Conservation (phyloP, 2,329 filamentous ascomycete genomes). For the Aspergillus clavatus region DNA sequence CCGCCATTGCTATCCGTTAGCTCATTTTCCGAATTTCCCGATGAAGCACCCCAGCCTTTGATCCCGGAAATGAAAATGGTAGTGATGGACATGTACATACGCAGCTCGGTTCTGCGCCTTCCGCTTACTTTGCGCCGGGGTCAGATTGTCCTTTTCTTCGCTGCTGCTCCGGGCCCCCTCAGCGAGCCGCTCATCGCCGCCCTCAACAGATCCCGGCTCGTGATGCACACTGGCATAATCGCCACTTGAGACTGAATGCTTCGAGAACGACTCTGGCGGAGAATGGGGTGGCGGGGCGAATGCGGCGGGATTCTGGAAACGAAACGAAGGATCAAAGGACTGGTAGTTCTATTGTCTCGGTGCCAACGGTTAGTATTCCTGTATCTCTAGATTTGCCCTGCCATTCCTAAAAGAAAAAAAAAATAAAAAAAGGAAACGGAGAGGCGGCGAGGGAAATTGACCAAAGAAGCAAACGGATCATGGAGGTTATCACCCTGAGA, state of each 20-base stretch:
- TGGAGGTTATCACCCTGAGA: slow-evolving; percentile 44
- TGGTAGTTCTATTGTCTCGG: slow-evolving; percentile 26
- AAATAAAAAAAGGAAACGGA: too few relatives aligned
- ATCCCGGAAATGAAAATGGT: background rate
- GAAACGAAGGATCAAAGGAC: slow-evolving; percentile 37
- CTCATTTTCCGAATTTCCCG: too few relatives aligned
- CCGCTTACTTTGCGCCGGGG: slow-evolving; percentile 55
- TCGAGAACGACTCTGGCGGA: slow-evolving; percentile 33
- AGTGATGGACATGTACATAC: slow-evolving; percentile 53
- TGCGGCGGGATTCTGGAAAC: slow-evolving; percentile 28
- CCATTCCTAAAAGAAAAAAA: too few relatives aligned
- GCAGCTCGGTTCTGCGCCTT: slow-evolving; percentile 70
- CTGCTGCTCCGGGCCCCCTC: slow-evolving; percentile 44
- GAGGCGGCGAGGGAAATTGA: slow-evolving; percentile 7
- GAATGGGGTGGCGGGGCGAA: slow-evolving; percentile 33
- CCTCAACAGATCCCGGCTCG: slow-evolving; percentile 27
- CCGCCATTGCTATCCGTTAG: too few relatives aligned
- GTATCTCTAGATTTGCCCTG: background rate
- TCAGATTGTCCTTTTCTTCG: slow-evolving; percentile 51
- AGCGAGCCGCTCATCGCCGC: slow-evolving; percentile 22
- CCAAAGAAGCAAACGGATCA: slow-evolving; percentile 36
- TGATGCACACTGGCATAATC: slow-evolving; percentile 18
- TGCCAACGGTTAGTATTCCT: slow-evolving; percentile 9
- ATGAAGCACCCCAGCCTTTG: too few relatives aligned
- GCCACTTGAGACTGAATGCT: slow-evolving; percentile 30